phyloP scores from a whole-genome alignment of 1,284 basidiomycete genomes.

The Wallemia mellicola region DNA sequence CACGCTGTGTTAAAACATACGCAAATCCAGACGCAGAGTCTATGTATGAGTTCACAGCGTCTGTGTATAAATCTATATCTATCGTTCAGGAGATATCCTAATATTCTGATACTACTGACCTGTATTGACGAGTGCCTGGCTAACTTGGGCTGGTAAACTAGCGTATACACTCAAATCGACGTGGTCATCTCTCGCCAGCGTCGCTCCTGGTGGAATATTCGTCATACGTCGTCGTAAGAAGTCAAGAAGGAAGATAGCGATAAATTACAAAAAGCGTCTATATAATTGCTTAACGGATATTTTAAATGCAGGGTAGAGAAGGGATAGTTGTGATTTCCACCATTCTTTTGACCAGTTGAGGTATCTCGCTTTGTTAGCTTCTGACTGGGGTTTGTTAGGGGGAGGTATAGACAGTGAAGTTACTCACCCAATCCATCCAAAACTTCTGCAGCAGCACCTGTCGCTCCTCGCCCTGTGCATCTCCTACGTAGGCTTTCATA shows the following conservation, averaged over 20 bases:
- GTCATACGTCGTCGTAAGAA: background rate
- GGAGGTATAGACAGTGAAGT: background rate
- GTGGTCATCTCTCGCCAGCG: background rate
- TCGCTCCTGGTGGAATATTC: background rate
- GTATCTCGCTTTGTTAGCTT: background rate
- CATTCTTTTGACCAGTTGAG: background rate
- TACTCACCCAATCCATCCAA: slow-evolving; percentile 1
- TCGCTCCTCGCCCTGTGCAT: background rate
- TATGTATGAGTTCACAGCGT: slow-evolving; percentile 13
- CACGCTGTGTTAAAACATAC: slow-evolving; percentile 12
- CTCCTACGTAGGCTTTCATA: background rate
- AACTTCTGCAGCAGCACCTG: background rate
- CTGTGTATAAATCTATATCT: slow-evolving; percentile 13
- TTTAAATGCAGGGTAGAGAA: background rate
- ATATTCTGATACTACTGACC: background rate
- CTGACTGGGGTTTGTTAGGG: background rate
- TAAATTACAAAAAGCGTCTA: background rate
- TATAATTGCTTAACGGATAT: background rate
- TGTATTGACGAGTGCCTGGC: background rate
- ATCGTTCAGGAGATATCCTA: background rate
- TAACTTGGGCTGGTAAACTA: background rate
- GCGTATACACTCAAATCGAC: background rate
- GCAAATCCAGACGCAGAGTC: slow-evolving; percentile 17
- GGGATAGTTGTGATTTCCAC: background rate
- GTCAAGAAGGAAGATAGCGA: background rate